Percentiles rank a stretch among this genome's conserved stretches.
Evolutionary conservation across 2,329 filamentous ascomycete species (phyloP).

Genomic region (Diaporthe destruens): DNA sequence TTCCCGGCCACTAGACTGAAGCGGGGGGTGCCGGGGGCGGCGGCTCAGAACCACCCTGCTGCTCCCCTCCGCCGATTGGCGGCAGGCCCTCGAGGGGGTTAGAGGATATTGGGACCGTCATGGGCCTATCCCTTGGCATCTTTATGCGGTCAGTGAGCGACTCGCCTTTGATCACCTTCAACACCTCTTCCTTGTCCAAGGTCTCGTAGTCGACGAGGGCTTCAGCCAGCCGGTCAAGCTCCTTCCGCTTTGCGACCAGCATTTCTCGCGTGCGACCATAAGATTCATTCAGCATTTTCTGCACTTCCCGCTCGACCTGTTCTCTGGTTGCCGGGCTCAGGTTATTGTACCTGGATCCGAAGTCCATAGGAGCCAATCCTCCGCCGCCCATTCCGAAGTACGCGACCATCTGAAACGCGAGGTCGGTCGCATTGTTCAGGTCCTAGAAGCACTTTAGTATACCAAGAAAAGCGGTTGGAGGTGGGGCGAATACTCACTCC

Average conservation of each 20-base stretch:
- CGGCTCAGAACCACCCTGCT: slow-evolving; percentile 37
- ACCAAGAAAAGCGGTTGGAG: not conserved
- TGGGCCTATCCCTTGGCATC: slow-evolving; percentile 66
- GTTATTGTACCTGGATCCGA: slow-evolving; percentile 81
- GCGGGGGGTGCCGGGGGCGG: slow-evolving; percentile 40
- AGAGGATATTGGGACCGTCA: slow-evolving; percentile 72
- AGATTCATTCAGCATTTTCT: slow-evolving; percentile 84
- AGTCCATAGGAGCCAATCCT: slow-evolving; percentile 89
- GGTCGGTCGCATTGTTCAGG: slow-evolving; percentile 82
- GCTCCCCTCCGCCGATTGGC: slow-evolving; percentile 37
- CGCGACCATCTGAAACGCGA: slow-evolving; percentile 91
- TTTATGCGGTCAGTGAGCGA: slow-evolving; percentile 78
- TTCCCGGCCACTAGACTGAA: slow-evolving; percentile 15
- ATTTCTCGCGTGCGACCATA: slow-evolving; percentile 80
- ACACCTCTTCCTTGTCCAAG: slow-evolving; percentile 87
- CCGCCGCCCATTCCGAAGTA: slow-evolving; percentile 86
- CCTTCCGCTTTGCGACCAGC: slow-evolving; percentile 80
- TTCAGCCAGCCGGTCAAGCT: slow-evolving; percentile 88
- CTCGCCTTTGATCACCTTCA: slow-evolving; percentile 89
- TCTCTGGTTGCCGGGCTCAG: slow-evolving; percentile 89
- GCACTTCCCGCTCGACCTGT: slow-evolving; percentile 89
- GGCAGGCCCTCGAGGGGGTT: slow-evolving; percentile 42
- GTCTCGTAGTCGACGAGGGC: slow-evolving; percentile 96
- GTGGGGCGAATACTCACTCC: slow-evolving; percentile 65
- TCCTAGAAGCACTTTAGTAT: slow-evolving; percentile 69